Percentiles rank a stretch among this genome's conserved stretches.
phyloP scores from a whole-genome alignment of 2,329 filamentous ascomycete species.

The Diaporthe amygdali region DNA sequence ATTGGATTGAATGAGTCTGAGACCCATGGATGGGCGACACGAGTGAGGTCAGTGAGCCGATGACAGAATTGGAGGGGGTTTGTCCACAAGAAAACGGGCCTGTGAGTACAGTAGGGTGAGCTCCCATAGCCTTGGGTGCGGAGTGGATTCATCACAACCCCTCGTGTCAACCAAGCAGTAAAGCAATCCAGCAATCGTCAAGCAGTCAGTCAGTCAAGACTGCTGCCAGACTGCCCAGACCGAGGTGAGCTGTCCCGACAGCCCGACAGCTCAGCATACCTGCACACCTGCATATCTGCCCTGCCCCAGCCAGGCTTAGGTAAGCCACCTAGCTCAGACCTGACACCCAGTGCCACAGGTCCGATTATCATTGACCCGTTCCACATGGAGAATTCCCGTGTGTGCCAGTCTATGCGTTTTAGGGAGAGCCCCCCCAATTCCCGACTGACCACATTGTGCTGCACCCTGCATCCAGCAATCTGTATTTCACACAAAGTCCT shows the following conservation, averaged over 20 bases:
- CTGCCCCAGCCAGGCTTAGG: constrained; percentile 4
- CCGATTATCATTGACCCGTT: constrained; percentile 1
- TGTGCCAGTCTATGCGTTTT: constrained; percentile 15
- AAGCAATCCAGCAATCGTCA: not conserved
- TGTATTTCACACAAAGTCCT: not conserved
- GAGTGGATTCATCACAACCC: constrained; percentile 9
- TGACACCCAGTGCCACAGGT: not conserved
- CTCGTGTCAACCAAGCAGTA: not conserved
- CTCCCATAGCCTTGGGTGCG: not conserved
- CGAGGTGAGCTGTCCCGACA: not conserved
- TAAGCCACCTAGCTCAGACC: not conserved
- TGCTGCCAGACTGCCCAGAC: not conserved
- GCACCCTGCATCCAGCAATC: constrained; percentile 7
- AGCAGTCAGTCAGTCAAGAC: not conserved
- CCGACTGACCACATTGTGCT: constrained; percentile 10
- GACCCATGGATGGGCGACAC: not conserved
- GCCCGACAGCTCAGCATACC: not conserved
- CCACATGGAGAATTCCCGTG: constrained; percentile 11
- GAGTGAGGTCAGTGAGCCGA: not conserved
- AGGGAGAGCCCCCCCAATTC: not conserved
- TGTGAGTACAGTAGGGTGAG: not conserved
- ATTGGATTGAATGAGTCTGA: constrained; percentile 3
- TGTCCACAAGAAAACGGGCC: not conserved
- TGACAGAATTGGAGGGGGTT: not conserved
- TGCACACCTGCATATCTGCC: no score